Percentiles rank a stretch among this genome's conserved stretches.
Evolutionary conservation across 768 basidiomycete species (phyloP).

Genomic region (Termitomyces sp.): DNA sequence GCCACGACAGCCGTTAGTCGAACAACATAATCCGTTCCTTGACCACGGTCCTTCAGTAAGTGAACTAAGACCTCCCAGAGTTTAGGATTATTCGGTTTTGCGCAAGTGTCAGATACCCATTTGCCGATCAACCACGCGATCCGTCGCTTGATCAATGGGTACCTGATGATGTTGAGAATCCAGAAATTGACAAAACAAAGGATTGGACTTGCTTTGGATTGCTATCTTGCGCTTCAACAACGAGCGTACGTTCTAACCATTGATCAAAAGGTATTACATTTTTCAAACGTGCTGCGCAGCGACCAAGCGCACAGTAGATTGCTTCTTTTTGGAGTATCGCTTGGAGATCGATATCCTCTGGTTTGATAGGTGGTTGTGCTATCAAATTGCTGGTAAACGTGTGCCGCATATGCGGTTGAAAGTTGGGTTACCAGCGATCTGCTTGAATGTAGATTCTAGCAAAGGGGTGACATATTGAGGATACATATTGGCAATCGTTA

Average conservation of each 20-base stretch:
- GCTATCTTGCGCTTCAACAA: slow-evolving; percentile 55
- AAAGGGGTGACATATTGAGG: slow-evolving; percentile 66
- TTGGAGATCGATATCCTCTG: slow-evolving; percentile 40
- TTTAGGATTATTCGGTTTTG: slow-evolving; percentile 54
- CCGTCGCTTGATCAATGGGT: slow-evolving; percentile 90
- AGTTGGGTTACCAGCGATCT: slow-evolving; percentile 52
- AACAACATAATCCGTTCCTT: slow-evolving; percentile 80
- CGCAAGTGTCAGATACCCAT: slow-evolving; percentile 75
- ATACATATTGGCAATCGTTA: slow-evolving; percentile 74
- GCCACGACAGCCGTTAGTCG: slow-evolving; percentile 82
- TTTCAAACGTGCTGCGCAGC: slow-evolving; percentile 65
- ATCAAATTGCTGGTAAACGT: background rate
- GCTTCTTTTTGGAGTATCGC: slow-evolving; percentile 80
- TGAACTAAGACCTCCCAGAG: slow-evolving; percentile 84
- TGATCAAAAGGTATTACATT: slow-evolving; percentile 63
- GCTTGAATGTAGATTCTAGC: slow-evolving; percentile 56
- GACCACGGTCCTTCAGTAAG: slow-evolving; percentile 66
- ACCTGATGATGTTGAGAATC: slow-evolving; percentile 44
- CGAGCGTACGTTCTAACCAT: slow-evolving; percentile 65
- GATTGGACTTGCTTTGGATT: slow-evolving; percentile 52
- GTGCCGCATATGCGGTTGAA: slow-evolving; percentile 1
- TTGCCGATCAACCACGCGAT: slow-evolving; percentile 94
- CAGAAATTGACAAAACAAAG: background rate
- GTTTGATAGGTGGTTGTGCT: slow-evolving; percentile 37
- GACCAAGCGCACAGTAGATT: slow-evolving; percentile 86